A percentile compares a stretch with the other conserved stretches of the same genome.
Conservation (phyloP, 108 stramenopile species). For the Cyclotella cryptica region DNA sequence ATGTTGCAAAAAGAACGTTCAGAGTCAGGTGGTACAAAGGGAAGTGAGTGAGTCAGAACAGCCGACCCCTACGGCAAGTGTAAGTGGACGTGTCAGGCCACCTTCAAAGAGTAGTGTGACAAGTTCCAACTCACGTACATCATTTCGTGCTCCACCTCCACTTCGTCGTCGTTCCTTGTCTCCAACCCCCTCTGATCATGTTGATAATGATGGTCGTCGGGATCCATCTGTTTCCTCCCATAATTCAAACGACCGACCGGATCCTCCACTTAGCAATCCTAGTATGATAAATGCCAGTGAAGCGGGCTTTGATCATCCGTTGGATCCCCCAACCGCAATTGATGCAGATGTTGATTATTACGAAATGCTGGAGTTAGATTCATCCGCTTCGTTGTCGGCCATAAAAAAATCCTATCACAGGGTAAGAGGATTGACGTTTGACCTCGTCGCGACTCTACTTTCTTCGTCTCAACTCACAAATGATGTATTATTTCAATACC, state of each 20-base stretch:
- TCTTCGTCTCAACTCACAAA: background rate
- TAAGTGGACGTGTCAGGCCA: background rate
- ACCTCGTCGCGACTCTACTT: too few relatives aligned
- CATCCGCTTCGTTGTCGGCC: conserved; percentile 20
- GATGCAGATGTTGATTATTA: conserved; percentile 45
- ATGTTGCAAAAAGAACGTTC: conserved; percentile 8
- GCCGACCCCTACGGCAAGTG: background rate
- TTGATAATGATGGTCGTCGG: background rate
- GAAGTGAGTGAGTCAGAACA: background rate
- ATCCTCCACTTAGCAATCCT: conserved; percentile 5
- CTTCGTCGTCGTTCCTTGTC: background rate
- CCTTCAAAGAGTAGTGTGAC: background rate
- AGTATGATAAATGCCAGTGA: background rate
- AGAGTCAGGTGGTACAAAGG: conserved; percentile 9
- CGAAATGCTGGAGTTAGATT: conserved; percentile 20
- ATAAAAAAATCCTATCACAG: conserved; percentile 60
- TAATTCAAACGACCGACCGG: background rate
- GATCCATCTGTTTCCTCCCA: background rate
- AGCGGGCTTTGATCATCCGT: conserved; percentile 31
- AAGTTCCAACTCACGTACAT: conserved; percentile 1
- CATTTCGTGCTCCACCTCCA: conserved; percentile 1
- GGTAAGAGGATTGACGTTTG: conserved; percentile 9
- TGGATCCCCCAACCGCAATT: conserved; percentile 35
- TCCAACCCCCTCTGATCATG: background rate
- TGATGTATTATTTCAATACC: too few relatives aligned